These are phyloP conservation scores for Rhodamnia argentea DNA, from an alignment of 345 rosid species.

Conservation along the genomic window DNA sequence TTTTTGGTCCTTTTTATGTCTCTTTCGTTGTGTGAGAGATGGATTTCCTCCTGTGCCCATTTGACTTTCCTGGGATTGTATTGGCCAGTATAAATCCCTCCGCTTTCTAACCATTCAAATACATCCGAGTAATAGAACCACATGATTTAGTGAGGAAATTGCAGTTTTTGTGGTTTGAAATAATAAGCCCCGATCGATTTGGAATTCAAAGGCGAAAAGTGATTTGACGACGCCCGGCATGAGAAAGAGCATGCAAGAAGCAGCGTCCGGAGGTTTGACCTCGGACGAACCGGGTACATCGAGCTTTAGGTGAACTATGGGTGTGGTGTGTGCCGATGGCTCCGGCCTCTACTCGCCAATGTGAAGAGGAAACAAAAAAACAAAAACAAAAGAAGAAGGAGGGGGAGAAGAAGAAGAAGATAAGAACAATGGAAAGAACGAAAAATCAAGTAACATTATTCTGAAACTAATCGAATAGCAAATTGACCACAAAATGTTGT, in stretches of 20 bases:
- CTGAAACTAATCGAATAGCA: not conserved
- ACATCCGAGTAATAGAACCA: not conserved
- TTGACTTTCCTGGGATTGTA: not conserved
- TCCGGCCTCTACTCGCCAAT: not conserved
- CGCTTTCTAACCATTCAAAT: not conserved
- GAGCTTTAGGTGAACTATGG: not conserved
- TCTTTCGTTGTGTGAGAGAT: not conserved
- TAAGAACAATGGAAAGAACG: too few relatives aligned
- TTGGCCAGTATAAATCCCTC: not conserved
- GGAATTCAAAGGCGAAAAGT: not conserved
- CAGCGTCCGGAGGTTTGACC: not conserved
- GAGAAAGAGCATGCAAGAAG: not conserved
- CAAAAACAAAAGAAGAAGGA: too few relatives aligned
- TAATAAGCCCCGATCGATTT: not conserved
- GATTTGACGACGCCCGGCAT: fast-evolving
- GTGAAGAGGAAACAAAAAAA: not conserved
- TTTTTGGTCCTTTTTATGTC: not conserved
- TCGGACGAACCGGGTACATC: not conserved
- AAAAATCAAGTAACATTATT: too few relatives aligned
- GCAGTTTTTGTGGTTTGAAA: not conserved
- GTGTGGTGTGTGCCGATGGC: not conserved
- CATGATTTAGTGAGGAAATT: not conserved
- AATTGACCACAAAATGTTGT: not conserved
- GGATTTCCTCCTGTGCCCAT: not conserved
- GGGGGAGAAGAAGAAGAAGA: too few relatives aligned